Percentiles rank a stretch among this genome's conserved stretches.
Evolutionary conservation across 768 basidiomycete species (phyloP).

Genomic region (Cystobasidium ongulense): DNA sequence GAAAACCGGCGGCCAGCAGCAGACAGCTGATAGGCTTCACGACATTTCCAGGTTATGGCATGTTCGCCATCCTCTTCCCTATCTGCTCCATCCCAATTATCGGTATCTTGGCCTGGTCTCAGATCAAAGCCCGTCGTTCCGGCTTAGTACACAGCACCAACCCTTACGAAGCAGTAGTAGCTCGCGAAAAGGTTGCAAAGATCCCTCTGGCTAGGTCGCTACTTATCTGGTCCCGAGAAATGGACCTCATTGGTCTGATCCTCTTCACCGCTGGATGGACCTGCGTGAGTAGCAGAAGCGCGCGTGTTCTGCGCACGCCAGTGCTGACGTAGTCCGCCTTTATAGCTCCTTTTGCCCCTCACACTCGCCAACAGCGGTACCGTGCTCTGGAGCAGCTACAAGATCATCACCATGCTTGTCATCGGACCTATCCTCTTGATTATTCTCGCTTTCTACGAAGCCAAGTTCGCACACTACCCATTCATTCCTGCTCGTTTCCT

Average conservation of each 20-base stretch:
- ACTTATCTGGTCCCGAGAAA: slow-evolving; percentile 30
- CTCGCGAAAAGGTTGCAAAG: slow-evolving; percentile 22
- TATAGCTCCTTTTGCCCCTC: slow-evolving; percentile 36
- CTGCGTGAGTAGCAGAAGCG: slow-evolving; percentile 5
- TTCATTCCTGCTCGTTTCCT: slow-evolving; percentile 59
- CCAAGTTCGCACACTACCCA: slow-evolving; percentile 54
- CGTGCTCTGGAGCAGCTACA: slow-evolving; percentile 26
- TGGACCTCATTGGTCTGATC: slow-evolving; percentile 40
- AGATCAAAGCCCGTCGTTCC: slow-evolving; percentile 35
- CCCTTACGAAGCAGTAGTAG: slow-evolving; percentile 31
- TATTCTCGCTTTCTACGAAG: slow-evolving; percentile 45
- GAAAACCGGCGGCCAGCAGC: too few relatives aligned
- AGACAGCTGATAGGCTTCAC: background rate
- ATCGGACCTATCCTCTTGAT: slow-evolving; percentile 35
- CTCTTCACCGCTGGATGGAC: slow-evolving; percentile 39
- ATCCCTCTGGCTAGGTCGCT: slow-evolving; percentile 1
- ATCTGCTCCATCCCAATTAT: slow-evolving; percentile 36
- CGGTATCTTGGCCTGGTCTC: slow-evolving; percentile 38
- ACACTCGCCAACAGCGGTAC: slow-evolving; percentile 28
- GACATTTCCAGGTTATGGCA: slow-evolving; percentile 31
- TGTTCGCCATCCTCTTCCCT: slow-evolving; percentile 47
- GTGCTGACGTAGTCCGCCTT: background rate
- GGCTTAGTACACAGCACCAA: slow-evolving; percentile 39
- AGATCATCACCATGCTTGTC: slow-evolving; percentile 40
- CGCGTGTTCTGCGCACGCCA: background rate